Evolutionary conservation across 2,329 filamentous ascomycete species (phyloP).

Genomic region (Truncatella angustata): DNA sequence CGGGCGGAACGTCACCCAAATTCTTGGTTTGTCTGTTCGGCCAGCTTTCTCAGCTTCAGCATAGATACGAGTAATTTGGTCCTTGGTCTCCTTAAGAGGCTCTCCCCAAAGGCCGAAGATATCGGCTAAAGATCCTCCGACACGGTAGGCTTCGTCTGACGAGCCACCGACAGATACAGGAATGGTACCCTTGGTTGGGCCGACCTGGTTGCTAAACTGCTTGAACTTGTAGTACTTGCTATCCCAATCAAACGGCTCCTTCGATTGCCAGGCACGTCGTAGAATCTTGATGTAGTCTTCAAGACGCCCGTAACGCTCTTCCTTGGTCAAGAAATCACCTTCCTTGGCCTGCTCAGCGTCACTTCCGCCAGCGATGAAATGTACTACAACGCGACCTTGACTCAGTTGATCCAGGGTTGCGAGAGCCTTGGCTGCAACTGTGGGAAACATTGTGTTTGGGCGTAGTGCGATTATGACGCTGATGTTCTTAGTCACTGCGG

Average conservation of each 20-base stretch:
- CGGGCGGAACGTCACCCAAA: conserved; percentile 64
- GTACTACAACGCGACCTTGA: conserved; percentile 56
- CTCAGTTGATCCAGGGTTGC: conserved; percentile 61
- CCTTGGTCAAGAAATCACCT: conserved; percentile 58
- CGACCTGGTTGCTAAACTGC: conserved; percentile 52
- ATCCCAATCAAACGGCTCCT: conserved; percentile 60
- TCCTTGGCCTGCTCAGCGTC: conserved; percentile 59
- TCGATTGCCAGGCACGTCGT: conserved; percentile 54
- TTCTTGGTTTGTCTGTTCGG: conserved; percentile 51
- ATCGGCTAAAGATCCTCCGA: conserved; percentile 57
- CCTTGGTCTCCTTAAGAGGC: conserved; percentile 60
- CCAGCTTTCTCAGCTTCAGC: conserved; percentile 57
- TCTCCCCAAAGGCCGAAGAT: conserved; percentile 66
- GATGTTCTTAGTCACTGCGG: conserved; percentile 54
- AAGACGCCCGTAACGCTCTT: conserved; percentile 54
- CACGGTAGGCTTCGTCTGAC: conserved; percentile 56
- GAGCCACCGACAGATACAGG: conserved; percentile 60
- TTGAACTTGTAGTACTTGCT: conserved; percentile 60
- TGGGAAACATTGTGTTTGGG: conserved; percentile 61
- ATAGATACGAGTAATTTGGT: conserved; percentile 61
- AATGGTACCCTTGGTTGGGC: conserved; percentile 51
- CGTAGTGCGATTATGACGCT: conserved; percentile 61
- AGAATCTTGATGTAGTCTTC: conserved; percentile 64
- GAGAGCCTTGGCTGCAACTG: conserved; percentile 60
- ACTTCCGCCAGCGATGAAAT: conserved; percentile 62